Conservation (phyloP, 306 rosid species). For the Sophora flavescens region DNA sequence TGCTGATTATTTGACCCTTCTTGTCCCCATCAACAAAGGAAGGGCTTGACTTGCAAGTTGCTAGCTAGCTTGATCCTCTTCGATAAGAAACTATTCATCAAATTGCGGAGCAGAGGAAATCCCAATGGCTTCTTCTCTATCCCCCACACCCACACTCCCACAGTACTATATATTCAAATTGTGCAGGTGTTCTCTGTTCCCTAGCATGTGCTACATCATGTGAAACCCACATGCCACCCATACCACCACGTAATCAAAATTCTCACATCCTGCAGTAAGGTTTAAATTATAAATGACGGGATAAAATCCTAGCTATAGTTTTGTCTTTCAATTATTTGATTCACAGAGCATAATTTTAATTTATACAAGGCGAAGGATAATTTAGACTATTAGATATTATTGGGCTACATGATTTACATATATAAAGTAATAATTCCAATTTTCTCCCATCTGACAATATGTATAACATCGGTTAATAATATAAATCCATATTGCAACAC, state of each 20-base stretch:
- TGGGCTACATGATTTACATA: not conserved
- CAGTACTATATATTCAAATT: slow-evolving; percentile 8
- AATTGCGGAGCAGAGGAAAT: slow-evolving; percentile 24
- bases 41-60: slow-evolving; percentile 51
- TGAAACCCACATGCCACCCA: slow-evolving; percentile 73
- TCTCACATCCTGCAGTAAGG: slow-evolving; percentile 43
- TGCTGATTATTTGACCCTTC: slow-evolving; percentile 64
- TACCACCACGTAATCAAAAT: slow-evolving; percentile 65
- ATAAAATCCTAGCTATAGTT: not conserved
- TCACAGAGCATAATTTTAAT: not conserved
- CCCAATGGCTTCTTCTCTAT: slow-evolving; percentile 30
- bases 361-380: slow-evolving; percentile 6
- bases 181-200: slow-evolving; percentile 81
- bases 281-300: not conserved
- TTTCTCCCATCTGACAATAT: not conserved
- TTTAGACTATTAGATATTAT: not conserved
- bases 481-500: not conserved
- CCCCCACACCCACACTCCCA: too few species aligned
- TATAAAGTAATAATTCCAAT: too few species aligned
- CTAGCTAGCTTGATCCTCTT: slow-evolving; percentile 34
- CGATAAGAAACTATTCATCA: slow-evolving; percentile 25
- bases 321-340: slow-evolving; percentile 20
- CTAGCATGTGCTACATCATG: slow-evolving; percentile 72
- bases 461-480: not conserved
- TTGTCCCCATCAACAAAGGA: slow-evolving; percentile 68